Percentiles rank a stretch among this genome's conserved stretches.
Conservation (phyloP, 2,329 filamentous ascomycete genomes). For the Penicillium palitans region DNA sequence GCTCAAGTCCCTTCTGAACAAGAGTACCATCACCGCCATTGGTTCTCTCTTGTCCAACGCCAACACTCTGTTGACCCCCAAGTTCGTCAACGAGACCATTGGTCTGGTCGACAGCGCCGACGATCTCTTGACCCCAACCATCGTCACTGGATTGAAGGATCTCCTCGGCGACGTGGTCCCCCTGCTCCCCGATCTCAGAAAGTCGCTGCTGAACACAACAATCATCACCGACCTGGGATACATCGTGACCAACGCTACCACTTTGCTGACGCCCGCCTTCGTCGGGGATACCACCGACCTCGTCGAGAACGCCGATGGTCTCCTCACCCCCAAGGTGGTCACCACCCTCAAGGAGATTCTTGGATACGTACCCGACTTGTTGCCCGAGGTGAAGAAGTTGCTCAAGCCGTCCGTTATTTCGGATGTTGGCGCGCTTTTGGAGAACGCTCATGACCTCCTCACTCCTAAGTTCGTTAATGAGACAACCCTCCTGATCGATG, state of each 20-base stretch:
- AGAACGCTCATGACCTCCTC: conserved; percentile 31
- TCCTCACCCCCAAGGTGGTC: conserved; percentile 32
- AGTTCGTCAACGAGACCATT: conserved; percentile 26
- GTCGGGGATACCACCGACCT: conserved; percentile 32
- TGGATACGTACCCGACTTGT: conserved; percentile 27
- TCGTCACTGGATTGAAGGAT: conserved; percentile 23
- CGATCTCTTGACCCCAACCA: conserved; percentile 21
- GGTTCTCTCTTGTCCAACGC: conserved; percentile 21
- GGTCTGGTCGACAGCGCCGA: conserved; percentile 20
- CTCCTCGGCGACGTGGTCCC: conserved; percentile 24
- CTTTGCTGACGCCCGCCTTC: conserved; percentile 33
- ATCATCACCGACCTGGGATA: conserved; percentile 31
- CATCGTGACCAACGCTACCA: conserved; percentile 34
- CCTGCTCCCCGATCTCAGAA: conserved; percentile 22
- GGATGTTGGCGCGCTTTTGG: conserved; percentile 26
- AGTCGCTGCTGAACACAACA: conserved; percentile 27
- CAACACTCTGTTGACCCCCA: conserved; percentile 22
- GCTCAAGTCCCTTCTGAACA: conserved; percentile 22
- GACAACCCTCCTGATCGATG: conserved; percentile 20
- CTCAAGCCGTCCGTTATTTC: conserved; percentile 27
- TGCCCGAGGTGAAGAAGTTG: conserved; percentile 32
- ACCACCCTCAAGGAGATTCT: conserved; percentile 30
- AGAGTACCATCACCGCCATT: conserved; percentile 15
- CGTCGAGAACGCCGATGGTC: conserved; percentile 31
- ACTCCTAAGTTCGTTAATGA: conserved; percentile 32